Evolutionary conservation across 805 yeast species (phyloP).

Genomic region (Millerozyma acaciae): DNA sequence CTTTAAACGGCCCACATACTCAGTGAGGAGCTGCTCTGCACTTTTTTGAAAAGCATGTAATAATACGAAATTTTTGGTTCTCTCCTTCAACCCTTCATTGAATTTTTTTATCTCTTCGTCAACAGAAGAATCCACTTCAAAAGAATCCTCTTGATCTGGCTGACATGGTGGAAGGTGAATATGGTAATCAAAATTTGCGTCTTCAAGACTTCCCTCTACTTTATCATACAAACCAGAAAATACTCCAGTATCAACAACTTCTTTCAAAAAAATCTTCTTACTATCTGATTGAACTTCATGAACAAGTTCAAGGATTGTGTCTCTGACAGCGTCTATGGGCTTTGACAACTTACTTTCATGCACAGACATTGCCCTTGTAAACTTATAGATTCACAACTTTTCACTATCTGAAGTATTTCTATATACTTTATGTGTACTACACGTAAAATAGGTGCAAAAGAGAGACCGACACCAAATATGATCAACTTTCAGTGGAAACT

Average conservation of each 20-base stretch:
- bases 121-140: conserved; percentile 1
- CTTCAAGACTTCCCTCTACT: conserved; percentile 2
- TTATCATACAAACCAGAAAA: conserved; percentile 2
- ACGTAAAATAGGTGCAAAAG: too few species aligned
- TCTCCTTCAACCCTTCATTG: conserved; percentile 18
- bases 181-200: conserved; percentile 4
- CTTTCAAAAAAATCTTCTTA: background rate
- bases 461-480: too few species aligned
- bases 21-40: conserved; percentile 7
- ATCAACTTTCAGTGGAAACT: too few species aligned
- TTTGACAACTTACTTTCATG: too few species aligned
- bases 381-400: too few species aligned
- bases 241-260: conserved; percentile 1
- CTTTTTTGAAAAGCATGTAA: conserved; percentile 19
- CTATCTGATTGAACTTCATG: too few species aligned
- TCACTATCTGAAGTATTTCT: too few species aligned
- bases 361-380: too few species aligned
- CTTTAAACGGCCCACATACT: conserved; percentile 4
- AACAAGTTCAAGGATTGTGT: too few species aligned
- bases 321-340: too few species aligned
- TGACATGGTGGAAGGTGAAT: conserved; percentile 4
- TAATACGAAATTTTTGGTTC: conserved; percentile 18
- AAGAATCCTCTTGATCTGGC: conserved; percentile 1
- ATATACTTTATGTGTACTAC: too few species aligned
- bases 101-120: conserved; percentile 16